Base-by-base conservation (phyloP, 371 early-diverging fungal genomes). In the Batkoa obscura region DNA sequence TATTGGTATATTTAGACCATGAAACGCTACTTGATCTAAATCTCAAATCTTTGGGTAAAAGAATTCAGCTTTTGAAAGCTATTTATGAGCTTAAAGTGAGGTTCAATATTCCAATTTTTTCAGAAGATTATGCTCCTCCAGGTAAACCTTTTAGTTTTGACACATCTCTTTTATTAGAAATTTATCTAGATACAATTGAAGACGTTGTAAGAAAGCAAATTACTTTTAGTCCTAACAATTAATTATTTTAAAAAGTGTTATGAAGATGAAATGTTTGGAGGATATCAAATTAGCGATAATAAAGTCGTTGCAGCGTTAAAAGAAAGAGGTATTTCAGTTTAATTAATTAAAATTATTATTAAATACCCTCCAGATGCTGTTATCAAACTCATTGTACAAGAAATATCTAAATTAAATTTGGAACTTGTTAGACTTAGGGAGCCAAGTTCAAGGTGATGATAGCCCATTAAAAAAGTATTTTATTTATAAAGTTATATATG, bases 41-140 rank as follows among this genome's bases (percentile, higher is more conserved):
- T 2, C 15, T 55, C 3, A 39, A 12, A 23, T 55, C 55, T n/a
- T 42, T 55, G 2, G 55, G 55, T 4, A 55, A 42, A 31, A n/a
- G 55, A 6, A 23, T 55, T 10, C 41, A 32, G 10, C 34, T 55
- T 3, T 43, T 55, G 15, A 55, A 55, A 33, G 55, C 55, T 39
- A 33, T 55, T 1, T 55, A 55, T 30, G 55, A 55, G 30, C 31
- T 55, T 3, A 55, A 55, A 38, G 4, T 55, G 9, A 35, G 73
- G 41, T 74, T 82, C 58, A 80, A 83, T 34, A 73, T 92, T 36
- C 84, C 86, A 3, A 69, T 90, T 15, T 85, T 86, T 30, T 71
- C 79, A 43, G 86, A 81, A 60, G 89, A 89, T 64, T 91, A 86
- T 62, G 74, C 88, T 39, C 92, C 91, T 43, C 84, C 80, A 56